Percentiles rank a stretch among this genome's conserved stretches.
Evolutionary conservation across 2,329 filamentous ascomycete species (phyloP).

Genomic region (Aspergillus oerlinghausenensis): DNA sequence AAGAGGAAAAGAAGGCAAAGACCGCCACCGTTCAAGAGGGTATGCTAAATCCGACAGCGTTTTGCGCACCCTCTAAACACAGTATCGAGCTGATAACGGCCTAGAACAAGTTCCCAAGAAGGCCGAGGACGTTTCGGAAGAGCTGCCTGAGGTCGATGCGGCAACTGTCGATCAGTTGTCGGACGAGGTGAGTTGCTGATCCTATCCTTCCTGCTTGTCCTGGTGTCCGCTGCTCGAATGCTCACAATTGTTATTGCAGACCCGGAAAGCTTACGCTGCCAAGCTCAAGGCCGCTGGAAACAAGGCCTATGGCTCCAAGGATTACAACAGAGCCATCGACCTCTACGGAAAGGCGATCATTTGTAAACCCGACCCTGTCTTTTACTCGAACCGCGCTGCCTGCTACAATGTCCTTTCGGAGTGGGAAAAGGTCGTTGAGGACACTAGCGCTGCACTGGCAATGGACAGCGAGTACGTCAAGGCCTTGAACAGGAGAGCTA

Average conservation of each 20-base stretch:
- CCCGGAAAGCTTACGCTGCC: slow-evolving; percentile 79
- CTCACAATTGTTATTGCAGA: slow-evolving; percentile 41
- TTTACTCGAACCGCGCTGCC: slow-evolving; percentile 96
- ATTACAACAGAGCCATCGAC: slow-evolving; percentile 88
- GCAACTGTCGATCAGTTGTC: slow-evolving; percentile 44
- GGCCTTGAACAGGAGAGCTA: slow-evolving; percentile 91
- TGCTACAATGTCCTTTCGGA: slow-evolving; percentile 91
- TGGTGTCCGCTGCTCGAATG: not conserved
- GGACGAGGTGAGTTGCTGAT: slow-evolving; percentile 38
- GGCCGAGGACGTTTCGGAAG: slow-evolving; percentile 53
- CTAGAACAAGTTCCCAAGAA: slow-evolving; percentile 41
- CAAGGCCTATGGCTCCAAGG: slow-evolving; percentile 90
- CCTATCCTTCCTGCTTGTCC: not conserved
- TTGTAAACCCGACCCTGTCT: slow-evolving; percentile 95
- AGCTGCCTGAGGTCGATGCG: slow-evolving; percentile 62
- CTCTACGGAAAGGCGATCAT: slow-evolving; percentile 94
- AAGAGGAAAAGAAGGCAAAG: slow-evolving; percentile 53
- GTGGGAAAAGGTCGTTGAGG: slow-evolving; percentile 95
- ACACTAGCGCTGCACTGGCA: slow-evolving; percentile 89
- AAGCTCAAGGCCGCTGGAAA: slow-evolving; percentile 95
- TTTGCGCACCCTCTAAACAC: slow-evolving; percentile 28
- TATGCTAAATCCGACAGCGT: slow-evolving; percentile 27
- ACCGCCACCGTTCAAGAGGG: slow-evolving; percentile 38
- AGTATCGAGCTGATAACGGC: slow-evolving; percentile 16
- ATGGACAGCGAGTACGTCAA: slow-evolving; percentile 97